Evolutionary conservation across 768 basidiomycete genomes (phyloP), one percentile per base, ranked within the genome.

Genomic region (Psilocybe tampanensis): DNA sequence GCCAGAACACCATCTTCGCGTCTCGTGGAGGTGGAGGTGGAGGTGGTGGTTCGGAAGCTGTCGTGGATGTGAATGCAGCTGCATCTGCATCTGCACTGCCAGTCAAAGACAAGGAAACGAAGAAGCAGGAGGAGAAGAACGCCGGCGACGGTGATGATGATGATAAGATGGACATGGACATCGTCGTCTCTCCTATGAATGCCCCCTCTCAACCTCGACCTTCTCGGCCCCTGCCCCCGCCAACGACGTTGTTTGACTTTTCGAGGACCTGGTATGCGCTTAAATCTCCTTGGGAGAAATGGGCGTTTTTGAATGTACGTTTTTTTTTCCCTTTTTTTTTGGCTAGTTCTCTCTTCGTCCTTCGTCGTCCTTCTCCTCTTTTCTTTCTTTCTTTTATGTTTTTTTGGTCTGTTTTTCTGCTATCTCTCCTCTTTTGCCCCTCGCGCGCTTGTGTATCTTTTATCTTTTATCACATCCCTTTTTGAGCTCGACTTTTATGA

Each of bases 191-290:
- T 1, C 26, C 47, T 21, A 18, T 39, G 36, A 9, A 23, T 0
- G n/a, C 17, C 36, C 3, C 44, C 8, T 19, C 41, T 17, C 11
- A 19, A 43, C 1, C 19, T 13, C 21, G 23, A 34, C 13, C 6
- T 19, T 23, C 48, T n/a, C 12, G 13, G 24, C 52, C 19, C 33
- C 9, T 18, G 41, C 17, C 73, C 18, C 64, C 77, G 0, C 70
- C 76, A 0, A 70, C 70, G 44, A 80, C 84, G 0, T 70, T 89
- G 17, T 86, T 90, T 63, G 82, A 86, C 33, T 90, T 94, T 60
- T 77, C 72, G 39, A 81, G 76, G 49, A 68, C 74, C 0, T 92
- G 90, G 92, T 77, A 81, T 21, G 62, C 75, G 3, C 51, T 74
- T 22, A 51, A 59, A 1, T 72, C 75, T 0, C 63, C 75, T 7